Evolutionary conservation across 306 rosid species (phyloP).

Genomic region (Castanopsis chinensis): DNA sequence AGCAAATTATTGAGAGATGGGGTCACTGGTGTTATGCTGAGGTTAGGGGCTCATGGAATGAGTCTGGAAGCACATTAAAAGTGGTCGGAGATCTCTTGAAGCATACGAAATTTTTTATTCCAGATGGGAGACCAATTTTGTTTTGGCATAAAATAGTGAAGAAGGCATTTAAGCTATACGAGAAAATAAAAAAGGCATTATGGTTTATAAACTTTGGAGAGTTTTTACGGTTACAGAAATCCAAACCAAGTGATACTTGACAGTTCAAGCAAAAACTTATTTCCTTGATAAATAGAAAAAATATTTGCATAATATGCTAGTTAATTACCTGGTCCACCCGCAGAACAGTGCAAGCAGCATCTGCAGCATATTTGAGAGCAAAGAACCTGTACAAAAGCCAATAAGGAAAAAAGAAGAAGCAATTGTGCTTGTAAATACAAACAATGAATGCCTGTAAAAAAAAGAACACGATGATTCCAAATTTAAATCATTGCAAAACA

Average conservation of each 20-base stretch:
- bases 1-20: too few relatives aligned
- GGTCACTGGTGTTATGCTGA: too few relatives aligned
- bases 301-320: neutral
- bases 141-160: too few relatives aligned
- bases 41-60: too few relatives aligned
- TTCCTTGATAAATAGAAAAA: neutral
- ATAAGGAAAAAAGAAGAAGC: conserved; percentile 7
- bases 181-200: neutral
- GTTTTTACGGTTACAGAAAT: neutral
- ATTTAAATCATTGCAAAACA: neutral
- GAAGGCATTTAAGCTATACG: too few relatives aligned
- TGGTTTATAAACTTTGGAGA: neutral
- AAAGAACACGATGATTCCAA: neutral
- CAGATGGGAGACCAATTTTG: too few relatives aligned
- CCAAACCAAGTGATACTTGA: neutral
- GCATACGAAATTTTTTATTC: too few relatives aligned
- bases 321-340: conserved; percentile 88
- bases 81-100: too few relatives aligned
- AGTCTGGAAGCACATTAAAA: too few relatives aligned
- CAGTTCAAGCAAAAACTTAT: neutral
- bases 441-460: neutral
- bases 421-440: neutral
- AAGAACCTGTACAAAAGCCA: conserved; percentile 50
- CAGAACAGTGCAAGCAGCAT: conserved; percentile 95
- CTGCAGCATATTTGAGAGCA: conserved; percentile 92